Percentiles rank a stretch among this genome's conserved stretches.
Evolutionary conservation across 768 basidiomycete genomes (phyloP).

Genomic region (Boletales sp.): DNA sequence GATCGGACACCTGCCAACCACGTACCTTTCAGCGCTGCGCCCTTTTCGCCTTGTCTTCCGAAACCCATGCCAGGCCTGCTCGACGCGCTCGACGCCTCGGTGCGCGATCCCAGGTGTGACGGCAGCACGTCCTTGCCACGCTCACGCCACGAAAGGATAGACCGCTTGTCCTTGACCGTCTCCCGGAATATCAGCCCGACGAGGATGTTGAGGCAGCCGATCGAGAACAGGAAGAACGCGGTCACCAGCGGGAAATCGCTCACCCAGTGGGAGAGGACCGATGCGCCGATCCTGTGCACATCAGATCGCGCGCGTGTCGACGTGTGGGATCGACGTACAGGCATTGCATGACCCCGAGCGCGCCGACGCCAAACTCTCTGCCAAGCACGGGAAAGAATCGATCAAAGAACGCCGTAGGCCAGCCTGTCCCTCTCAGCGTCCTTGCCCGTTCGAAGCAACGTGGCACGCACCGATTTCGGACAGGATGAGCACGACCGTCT

Average conservation of each 20-base stretch:
- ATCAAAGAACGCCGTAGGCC: slow-evolving; percentile 77
- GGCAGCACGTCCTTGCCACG: slow-evolving; percentile 57
- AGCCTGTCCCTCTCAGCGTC: slow-evolving; percentile 35
- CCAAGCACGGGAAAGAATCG: slow-evolving; percentile 93
- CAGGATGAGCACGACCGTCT: slow-evolving; percentile 66
- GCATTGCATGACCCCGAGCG: slow-evolving; percentile 84
- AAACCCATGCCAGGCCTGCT: slow-evolving; percentile 62
- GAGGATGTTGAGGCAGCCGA: slow-evolving; percentile 81
- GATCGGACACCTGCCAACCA: neutral
- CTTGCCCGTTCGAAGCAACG: neutral
- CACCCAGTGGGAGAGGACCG: slow-evolving; percentile 73
- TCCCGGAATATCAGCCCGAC: slow-evolving; percentile 79
- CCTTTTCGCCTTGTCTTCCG: slow-evolving; percentile 77
- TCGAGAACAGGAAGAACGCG: slow-evolving; percentile 79
- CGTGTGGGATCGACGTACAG: slow-evolving; percentile 46
- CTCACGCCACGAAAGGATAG: slow-evolving; percentile 63
- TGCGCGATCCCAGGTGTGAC: slow-evolving; percentile 22
- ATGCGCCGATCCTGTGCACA: slow-evolving; percentile 53
- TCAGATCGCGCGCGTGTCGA: neutral
- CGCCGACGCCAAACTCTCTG: slow-evolving; percentile 77
- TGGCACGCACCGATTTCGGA: slow-evolving; percentile 37
- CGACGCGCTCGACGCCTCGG: slow-evolving; percentile 14
- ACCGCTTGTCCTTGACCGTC: slow-evolving; percentile 59
- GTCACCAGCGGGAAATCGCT: slow-evolving; percentile 83
- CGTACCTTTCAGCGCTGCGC: slow-evolving; percentile 60